A percentile compares a stretch with the other conserved stretches of the same genome.
These are phyloP conservation scores for Colletotrichum sp. DNA, from an alignment of 2,329 filamentous ascomycete species.

Conservation along the genomic window DNA sequence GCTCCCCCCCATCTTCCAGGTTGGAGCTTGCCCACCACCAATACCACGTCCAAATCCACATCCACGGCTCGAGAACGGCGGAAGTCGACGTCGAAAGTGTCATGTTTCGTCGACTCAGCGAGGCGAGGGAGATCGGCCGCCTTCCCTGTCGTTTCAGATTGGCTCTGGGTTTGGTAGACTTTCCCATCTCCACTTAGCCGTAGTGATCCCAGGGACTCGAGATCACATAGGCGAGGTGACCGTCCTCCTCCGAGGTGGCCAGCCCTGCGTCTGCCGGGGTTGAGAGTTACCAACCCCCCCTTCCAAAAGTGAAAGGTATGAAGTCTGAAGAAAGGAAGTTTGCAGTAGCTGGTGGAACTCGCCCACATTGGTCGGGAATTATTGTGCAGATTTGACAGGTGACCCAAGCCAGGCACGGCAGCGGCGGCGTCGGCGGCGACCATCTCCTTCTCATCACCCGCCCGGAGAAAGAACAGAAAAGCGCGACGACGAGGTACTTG, in stretches of 20 bases:
- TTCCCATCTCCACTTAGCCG: neutral
- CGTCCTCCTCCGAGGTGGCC: neutral
- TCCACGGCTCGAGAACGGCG: neutral
- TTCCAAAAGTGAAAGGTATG: neutral
- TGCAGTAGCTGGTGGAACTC: conserved; percentile 14
- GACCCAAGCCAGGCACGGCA: neutral
- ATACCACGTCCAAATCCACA: neutral
- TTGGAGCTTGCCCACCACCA: neutral
- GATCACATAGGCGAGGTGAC: neutral
- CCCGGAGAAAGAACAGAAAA: neutral
- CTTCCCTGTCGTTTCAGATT: conserved; percentile 19
- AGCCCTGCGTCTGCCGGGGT: neutral
- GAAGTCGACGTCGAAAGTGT: conserved; percentile 17
- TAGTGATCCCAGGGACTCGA: conserved; percentile 5
- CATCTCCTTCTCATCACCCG: neutral
- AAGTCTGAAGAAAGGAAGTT: neutral
- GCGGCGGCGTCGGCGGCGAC: conserved; percentile 4
- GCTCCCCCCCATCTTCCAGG: neutral
- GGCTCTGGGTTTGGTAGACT: conserved; percentile 7
- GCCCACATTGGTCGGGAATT: conserved; percentile 11
- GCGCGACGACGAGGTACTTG: neutral
- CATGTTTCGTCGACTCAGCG: conserved; percentile 22
- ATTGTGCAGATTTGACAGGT: conserved; percentile 19
- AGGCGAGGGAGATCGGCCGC: conserved; percentile 18
- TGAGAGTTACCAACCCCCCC: neutral